phyloP scores from a whole-genome alignment of 2,329 filamentous ascomycete species.

The Beauveria varroae region DNA sequence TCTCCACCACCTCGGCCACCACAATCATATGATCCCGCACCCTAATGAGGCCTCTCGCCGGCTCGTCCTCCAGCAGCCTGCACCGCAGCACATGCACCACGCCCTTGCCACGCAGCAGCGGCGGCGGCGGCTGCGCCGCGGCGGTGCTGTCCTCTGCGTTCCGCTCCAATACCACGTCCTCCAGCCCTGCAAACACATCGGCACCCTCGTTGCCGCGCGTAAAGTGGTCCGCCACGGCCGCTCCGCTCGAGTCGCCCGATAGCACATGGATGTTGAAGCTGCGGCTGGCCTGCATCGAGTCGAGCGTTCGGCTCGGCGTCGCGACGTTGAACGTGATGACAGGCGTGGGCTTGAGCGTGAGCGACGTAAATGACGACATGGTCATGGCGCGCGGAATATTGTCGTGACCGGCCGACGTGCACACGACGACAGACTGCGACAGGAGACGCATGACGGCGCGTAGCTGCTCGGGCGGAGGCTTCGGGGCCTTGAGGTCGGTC shows the following conservation, averaged over 20 bases:
- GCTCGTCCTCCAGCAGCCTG: constrained; percentile 31
- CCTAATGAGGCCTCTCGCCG: constrained; percentile 32
- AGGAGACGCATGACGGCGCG: constrained; percentile 47
- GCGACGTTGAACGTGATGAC: constrained; percentile 51
- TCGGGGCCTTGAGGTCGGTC: constrained; percentile 24
- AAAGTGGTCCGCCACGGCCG: constrained; percentile 43
- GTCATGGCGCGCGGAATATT: constrained; percentile 43
- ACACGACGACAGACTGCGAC: constrained; percentile 48
- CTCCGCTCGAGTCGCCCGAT: constrained; percentile 38
- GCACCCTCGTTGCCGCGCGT: constrained; percentile 38
- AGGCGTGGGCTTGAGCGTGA: constrained; percentile 44
- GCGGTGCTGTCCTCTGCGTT: neutral
- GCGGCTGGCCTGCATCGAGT: constrained; percentile 37
- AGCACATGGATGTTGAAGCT: constrained; percentile 51
- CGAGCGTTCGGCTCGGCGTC: constrained; percentile 47
- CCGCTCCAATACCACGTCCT: constrained; percentile 15
- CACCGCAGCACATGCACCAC: constrained; percentile 44
- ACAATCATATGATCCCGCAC: constrained; percentile 47
- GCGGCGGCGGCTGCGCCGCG: constrained; percentile 22
- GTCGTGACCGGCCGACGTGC: constrained; percentile 35
- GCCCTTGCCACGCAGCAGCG: constrained; percentile 41
- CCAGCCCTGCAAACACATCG: constrained; percentile 31
- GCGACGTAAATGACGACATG: constrained; percentile 52
- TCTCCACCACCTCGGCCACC: constrained; percentile 42
- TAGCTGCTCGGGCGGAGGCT: constrained; percentile 37